phyloP scores from a whole-genome alignment of 352 stramenopile species.

The Globisporangium acanthophoron region DNA sequence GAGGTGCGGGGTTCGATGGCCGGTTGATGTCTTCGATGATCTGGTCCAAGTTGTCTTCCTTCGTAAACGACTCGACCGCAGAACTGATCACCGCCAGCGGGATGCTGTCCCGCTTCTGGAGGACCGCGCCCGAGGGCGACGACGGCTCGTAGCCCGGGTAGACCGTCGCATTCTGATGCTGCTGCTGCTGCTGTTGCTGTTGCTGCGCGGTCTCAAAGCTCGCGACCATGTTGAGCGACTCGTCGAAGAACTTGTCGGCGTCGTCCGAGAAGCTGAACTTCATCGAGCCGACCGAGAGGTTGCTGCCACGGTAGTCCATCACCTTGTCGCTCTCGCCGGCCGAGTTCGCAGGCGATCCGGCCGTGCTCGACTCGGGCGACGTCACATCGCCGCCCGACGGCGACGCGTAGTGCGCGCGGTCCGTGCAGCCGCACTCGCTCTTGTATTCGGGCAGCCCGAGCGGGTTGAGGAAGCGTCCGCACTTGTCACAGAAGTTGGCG shows the following conservation, averaged over 20 bases:
- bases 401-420: constrained; percentile 15
- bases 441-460: constrained; percentile 64
- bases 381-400: constrained; percentile 11
- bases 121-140: background rate
- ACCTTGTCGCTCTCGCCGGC: constrained; percentile 24
- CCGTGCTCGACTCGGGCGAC: constrained; percentile 13
- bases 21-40: constrained; percentile 76
- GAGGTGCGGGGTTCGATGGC: constrained; percentile 24
- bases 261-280: constrained; percentile 73
- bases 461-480: constrained; percentile 77
- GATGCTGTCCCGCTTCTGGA: constrained; percentile 58
- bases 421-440: constrained; percentile 68
- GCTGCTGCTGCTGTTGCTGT: constrained; percentile 10
- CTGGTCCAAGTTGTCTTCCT: constrained; percentile 66
- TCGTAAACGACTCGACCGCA: constrained; percentile 66
- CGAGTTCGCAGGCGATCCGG: constrained; percentile 17
- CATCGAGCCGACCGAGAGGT: constrained; percentile 61
- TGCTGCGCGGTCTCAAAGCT: constrained; percentile 12
- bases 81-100: constrained; percentile 59
- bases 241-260: constrained; percentile 58
- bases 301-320: constrained; percentile 43
- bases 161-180: constrained; percentile 16
- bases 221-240: constrained; percentile 42
- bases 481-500: constrained; percentile 83
- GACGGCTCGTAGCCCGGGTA: constrained; percentile 14